These are phyloP conservation scores for Skeletonema grethae DNA, from an alignment of 108 stramenopile genomes.

Conservation along the genomic window DNA sequence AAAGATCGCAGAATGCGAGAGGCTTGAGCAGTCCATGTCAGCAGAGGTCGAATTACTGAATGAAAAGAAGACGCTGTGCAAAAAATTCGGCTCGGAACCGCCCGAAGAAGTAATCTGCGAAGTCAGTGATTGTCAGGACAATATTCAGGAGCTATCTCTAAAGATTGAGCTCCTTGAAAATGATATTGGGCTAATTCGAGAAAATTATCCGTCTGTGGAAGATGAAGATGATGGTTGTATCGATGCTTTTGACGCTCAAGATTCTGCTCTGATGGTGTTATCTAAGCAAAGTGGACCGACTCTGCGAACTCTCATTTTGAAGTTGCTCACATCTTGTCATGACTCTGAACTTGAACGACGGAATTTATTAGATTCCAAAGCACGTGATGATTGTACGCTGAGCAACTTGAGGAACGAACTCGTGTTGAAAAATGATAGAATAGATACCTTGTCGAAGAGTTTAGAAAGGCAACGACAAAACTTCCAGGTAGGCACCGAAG, in stretches of 20 bases:
- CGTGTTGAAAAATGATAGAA: slow-evolving; percentile 18
- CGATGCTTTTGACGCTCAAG: slow-evolving; percentile 31
- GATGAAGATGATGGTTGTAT: slow-evolving; percentile 16
- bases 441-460: slow-evolving; percentile 12
- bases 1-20: slow-evolving; percentile 61
- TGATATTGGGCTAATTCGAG: slow-evolving; percentile 63
- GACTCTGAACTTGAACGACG: slow-evolving; percentile 46
- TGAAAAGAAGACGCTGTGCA: slow-evolving; percentile 13
- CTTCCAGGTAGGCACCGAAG: not conserved
- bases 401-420: slow-evolving; percentile 12
- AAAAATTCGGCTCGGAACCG: slow-evolving; percentile 20
- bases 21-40: slow-evolving; percentile 62
- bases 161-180: slow-evolving; percentile 75
- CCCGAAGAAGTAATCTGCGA: slow-evolving; percentile 13
- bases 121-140: slow-evolving; percentile 51
- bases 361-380: not conserved
- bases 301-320: slow-evolving; percentile 60
- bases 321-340: slow-evolving; percentile 55
- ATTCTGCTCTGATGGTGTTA: slow-evolving; percentile 48
- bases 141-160: slow-evolving; percentile 71
- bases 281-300: slow-evolving; percentile 49
- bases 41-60: slow-evolving; percentile 62
- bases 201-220: slow-evolving; percentile 46
- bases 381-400: not conserved
- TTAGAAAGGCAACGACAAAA: slow-evolving; percentile 1